Base-by-base conservation (phyloP, 2,329 filamentous ascomycete genomes). In the Oidium heveae region DNA sequence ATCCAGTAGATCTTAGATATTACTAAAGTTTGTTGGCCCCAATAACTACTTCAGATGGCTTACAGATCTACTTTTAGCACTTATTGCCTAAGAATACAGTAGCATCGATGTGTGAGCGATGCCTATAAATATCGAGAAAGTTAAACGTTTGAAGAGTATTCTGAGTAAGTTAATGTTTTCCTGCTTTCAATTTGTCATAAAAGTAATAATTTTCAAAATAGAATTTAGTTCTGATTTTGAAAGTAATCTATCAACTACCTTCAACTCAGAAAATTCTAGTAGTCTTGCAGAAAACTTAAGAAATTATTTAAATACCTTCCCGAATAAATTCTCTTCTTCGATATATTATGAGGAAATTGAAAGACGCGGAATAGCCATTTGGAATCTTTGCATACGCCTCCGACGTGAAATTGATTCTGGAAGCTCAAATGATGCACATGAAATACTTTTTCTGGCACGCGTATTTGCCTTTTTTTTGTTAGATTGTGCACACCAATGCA, bases 311-410 rank as follows among this genome's bases (percentile, higher is more conserved):
- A 55, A 56, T 1, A 62, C 59, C 37, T 67, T 66, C 28, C 64
- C 67, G 22, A 66, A 60, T 22, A 64, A 61, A 10, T 58, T 67
- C 1, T 53, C 61, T 34, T 58, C 65, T 24, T 59, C 62, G 4
- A 59, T 65, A 4, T 69, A 65, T 54, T 68, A 69, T 44, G 65
- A 67, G 24, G 70, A 74, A 5, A 66, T 85, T 2, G 79, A 84
- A 57, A 64, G 59, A 5, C 59, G 70, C 7, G 82, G 75, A 55
- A 72, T 74, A 0, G 68, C 69, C 24, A 66, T 86, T 8, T 86
- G 82, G 82, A 86, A 86, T 58, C 63, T 74, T 6, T 78, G 77
- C 43, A 77, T 78, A 1, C 72, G 74, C 28, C 62, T 77, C 6
- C 68, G 65, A 39, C 66, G 69, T 8, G 63, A 70, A 53, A 62